Percentiles rank a stretch among this genome's conserved stretches.
Evolutionary conservation across 805 yeast species (phyloP).

Genomic region (Schwanniomyces vanrijiae): DNA sequence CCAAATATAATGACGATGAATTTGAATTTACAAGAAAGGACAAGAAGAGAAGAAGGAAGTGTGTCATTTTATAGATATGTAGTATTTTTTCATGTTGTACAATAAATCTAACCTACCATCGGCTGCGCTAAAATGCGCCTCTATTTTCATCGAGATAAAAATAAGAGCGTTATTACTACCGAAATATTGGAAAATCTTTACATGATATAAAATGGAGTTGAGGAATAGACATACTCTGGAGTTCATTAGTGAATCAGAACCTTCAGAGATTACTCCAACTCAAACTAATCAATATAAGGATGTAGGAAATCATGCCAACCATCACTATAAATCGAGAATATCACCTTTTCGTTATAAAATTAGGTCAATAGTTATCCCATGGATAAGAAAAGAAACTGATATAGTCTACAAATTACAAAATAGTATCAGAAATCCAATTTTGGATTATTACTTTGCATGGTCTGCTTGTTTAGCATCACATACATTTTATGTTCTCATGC

Average conservation of each 20-base stretch:
- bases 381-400: conserved; percentile 65
- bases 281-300: conserved; percentile 35
- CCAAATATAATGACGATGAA: conserved; percentile 39
- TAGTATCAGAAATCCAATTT: conserved; percentile 41
- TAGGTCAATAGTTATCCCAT: conserved; percentile 54
- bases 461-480: conserved; percentile 91
- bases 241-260: background rate
- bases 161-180: background rate
- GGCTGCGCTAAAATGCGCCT: background rate
- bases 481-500: conserved; percentile 85
- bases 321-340: conserved; percentile 63
- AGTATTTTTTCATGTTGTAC: background rate
- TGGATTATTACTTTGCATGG: conserved; percentile 80
- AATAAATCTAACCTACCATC: background rate
- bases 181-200: background rate
- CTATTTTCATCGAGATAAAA: background rate
- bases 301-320: conserved; percentile 71
- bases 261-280: background rate
- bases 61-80: conserved; percentile 29
- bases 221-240: background rate
- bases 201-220: background rate
- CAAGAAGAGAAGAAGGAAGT: conserved; percentile 28
- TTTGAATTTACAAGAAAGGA: conserved; percentile 39
- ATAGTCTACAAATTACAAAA: conserved; percentile 58
- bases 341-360: conserved; percentile 53